Percentiles rank a stretch among this genome's conserved stretches.
These are phyloP conservation scores for Penicillium soppii DNA, from an alignment of 495 filamentous ascomycete species.

Conservation along the genomic window DNA sequence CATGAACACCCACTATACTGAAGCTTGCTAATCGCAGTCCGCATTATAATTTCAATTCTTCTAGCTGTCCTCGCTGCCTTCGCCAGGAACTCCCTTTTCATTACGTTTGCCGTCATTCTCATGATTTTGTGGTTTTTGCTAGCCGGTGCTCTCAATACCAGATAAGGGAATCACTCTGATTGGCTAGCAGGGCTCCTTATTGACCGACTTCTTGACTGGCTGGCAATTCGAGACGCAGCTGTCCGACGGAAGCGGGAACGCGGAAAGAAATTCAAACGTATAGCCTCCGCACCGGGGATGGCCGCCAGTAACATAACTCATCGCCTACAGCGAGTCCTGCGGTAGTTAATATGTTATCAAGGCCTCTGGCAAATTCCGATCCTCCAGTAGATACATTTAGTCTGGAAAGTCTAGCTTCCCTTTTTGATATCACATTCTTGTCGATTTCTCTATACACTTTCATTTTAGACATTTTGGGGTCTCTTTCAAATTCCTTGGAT, in stretches of 20 bases:
- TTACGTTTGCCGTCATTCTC: conserved; percentile 45
- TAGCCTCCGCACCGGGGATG: conserved; percentile 9
- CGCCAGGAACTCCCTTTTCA: conserved; percentile 34
- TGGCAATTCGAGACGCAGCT: conserved; percentile 24
- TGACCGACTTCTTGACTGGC: conserved; percentile 45
- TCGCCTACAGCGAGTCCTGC: not conserved
- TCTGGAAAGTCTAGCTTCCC: too few relatives aligned
- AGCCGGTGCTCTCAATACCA: conserved; percentile 27
- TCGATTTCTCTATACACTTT: too few relatives aligned
- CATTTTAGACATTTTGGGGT: too few relatives aligned
- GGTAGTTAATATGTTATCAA: not conserved
- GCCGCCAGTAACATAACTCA: not conserved
- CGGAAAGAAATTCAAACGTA: conserved; percentile 12
- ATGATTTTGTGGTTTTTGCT: conserved; percentile 33
- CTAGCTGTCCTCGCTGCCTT: conserved; percentile 33
- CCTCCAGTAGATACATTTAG: too few relatives aligned
- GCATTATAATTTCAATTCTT: conserved; percentile 28
- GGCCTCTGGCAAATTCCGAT: not conserved
- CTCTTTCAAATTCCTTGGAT: too few relatives aligned
- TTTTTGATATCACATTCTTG: too few relatives aligned
- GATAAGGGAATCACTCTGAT: conserved; percentile 12
- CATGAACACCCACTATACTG: conserved; percentile 21
- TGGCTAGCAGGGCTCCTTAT: conserved; percentile 30
- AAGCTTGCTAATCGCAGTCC: conserved; percentile 26
- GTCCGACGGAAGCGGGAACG: conserved; percentile 32